Percentiles rank a stretch among this genome's conserved stretches.
Evolutionary conservation across 176 grass and related monocot genomes (phyloP).

Genomic region (Elaeis guineensis): DNA sequence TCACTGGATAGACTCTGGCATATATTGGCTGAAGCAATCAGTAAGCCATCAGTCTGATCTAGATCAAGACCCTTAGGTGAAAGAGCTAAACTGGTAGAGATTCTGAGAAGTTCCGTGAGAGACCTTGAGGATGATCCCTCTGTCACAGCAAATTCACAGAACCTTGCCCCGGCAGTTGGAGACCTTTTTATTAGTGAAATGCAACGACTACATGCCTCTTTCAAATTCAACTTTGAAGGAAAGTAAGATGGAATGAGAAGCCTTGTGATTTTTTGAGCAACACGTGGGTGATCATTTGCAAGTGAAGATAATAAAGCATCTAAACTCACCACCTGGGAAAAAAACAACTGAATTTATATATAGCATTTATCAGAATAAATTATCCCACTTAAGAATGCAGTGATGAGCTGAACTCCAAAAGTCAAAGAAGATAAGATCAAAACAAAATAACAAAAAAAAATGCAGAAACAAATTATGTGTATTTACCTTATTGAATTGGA

Average conservation of each 20-base stretch:
- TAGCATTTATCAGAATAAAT: too few species aligned
- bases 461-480: neutral
- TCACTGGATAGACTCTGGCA: constrained; percentile 55
- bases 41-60: constrained; percentile 66
- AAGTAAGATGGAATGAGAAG: constrained; percentile 86
- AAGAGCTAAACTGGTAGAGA: constrained; percentile 48
- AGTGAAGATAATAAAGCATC: constrained; percentile 58
- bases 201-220: constrained; percentile 64
- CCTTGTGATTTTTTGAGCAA: constrained; percentile 87
- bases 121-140: constrained; percentile 68
- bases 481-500: constrained; percentile 80
- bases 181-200: constrained; percentile 76
- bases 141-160: constrained; percentile 79
- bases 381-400: too few species aligned
- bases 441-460: neutral
- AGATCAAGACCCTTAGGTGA: constrained; percentile 48
- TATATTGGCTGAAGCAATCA: constrained; percentile 63
- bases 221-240: constrained; percentile 56
- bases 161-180: constrained; percentile 70
- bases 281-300: constrained; percentile 68
- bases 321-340: constrained; percentile 61
- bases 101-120: constrained; percentile 50
- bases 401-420: too few species aligned
- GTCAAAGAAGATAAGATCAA: neutral
- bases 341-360: constrained; percentile 9